Percentiles rank a stretch among this genome's conserved stretches.
Conservation (phyloP, 1,139 yeast species). For the Debaryomyces udenii region DNA sequence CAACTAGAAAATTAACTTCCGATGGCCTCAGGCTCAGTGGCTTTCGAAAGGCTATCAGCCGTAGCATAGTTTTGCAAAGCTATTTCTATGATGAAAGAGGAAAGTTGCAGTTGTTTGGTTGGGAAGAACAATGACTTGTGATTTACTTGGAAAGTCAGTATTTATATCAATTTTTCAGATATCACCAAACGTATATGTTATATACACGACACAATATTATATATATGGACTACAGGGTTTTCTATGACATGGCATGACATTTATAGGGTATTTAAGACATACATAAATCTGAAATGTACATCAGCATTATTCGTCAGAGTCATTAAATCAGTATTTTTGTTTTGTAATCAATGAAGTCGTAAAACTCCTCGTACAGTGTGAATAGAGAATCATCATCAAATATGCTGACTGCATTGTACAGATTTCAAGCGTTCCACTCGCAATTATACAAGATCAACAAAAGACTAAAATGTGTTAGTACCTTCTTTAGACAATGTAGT, state of each 20-base stretch:
- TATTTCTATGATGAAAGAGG: too few species aligned
- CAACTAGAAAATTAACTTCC: slow-evolving; percentile 8
- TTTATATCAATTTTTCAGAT: slow-evolving; percentile 4
- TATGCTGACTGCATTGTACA: slow-evolving; percentile 5
- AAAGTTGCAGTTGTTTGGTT: too few species aligned
- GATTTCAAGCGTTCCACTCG: slow-evolving; percentile 9
- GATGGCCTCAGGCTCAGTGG: slow-evolving; percentile 7
- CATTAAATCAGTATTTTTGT: slow-evolving; percentile 74
- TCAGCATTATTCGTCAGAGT: slow-evolving; percentile 52
- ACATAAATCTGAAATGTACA: slow-evolving; percentile 1
- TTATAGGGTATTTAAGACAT: not conserved
- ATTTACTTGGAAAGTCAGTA: too few species aligned
- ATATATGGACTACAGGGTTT: slow-evolving; percentile 8
- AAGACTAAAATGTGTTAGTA: slow-evolving; percentile 6
- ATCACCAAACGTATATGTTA: not conserved
- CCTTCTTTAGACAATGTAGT: too few species aligned
- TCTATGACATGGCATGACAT: not conserved
- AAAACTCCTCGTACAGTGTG: slow-evolving; percentile 67
- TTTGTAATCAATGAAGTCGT: slow-evolving; percentile 52
- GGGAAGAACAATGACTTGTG: too few species aligned
- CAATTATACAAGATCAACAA: slow-evolving; percentile 14
- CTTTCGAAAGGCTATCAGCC: slow-evolving; percentile 7
- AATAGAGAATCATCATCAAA: slow-evolving; percentile 58
- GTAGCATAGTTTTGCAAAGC: slow-evolving; percentile 11
- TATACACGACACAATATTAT: slow-evolving; percentile 12